phyloP scores from a whole-genome alignment of 768 basidiomycete genomes.

The Calocybe indica region DNA sequence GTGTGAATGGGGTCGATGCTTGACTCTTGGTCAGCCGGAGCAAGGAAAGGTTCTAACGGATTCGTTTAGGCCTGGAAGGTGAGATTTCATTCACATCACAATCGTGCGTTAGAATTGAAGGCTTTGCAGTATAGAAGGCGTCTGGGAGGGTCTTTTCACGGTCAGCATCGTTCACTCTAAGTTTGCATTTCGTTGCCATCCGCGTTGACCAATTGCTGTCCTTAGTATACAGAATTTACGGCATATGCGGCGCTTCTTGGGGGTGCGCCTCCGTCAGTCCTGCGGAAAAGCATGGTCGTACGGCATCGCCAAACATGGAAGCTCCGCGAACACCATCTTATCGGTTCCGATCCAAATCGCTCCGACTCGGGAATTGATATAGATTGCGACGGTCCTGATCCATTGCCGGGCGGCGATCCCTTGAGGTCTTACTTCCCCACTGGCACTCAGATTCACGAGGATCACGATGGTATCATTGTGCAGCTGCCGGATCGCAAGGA shows the following conservation, averaged over 20 bases:
- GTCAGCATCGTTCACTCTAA: constrained; percentile 31
- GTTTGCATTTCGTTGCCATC: neutral
- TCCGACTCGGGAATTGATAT: constrained; percentile 28
- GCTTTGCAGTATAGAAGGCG: constrained; percentile 52
- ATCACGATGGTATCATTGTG: constrained; percentile 39
- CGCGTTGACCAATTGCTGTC: neutral
- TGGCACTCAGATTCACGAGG: constrained; percentile 44
- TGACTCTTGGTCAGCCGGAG: constrained; percentile 27
- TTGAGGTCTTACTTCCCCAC: constrained; percentile 56
- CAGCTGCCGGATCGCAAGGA: constrained; percentile 33
- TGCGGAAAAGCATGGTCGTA: constrained; percentile 74
- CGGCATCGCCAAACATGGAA: constrained; percentile 91
- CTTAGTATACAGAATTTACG: constrained; percentile 77
- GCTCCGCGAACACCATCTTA: constrained; percentile 68
- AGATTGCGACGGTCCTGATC: constrained; percentile 21
- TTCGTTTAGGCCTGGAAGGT: constrained; percentile 58
- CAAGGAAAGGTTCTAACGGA: constrained; percentile 29
- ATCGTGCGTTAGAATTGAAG: constrained; percentile 2
- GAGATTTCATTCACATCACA: constrained; percentile 2
- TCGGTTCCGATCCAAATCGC: constrained; percentile 21
- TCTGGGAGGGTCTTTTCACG: constrained; percentile 78
- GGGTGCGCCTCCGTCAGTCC: constrained; percentile 54
- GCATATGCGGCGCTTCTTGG: constrained; percentile 75
- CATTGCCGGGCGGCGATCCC: constrained; percentile 54
- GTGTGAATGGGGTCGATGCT: constrained; percentile 60